phyloP scores from a whole-genome alignment of 1,139 yeast species.

The Debaryomyces psychrophilus region DNA sequence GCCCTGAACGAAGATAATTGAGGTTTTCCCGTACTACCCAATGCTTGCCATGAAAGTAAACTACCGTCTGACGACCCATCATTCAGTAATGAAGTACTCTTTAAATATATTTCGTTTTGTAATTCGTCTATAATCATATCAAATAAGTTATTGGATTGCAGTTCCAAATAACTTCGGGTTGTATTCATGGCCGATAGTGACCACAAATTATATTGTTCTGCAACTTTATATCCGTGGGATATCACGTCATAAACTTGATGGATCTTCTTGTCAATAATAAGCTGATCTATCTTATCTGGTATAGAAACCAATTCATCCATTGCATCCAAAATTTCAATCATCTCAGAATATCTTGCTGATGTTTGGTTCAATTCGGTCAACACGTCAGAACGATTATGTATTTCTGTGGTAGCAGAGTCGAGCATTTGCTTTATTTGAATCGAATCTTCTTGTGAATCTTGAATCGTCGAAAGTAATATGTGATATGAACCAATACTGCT shows the following conservation, averaged over 20 bases:
- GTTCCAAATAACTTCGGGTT: constrained; percentile 58
- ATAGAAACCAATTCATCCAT: constrained; percentile 62
- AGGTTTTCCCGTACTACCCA: constrained; percentile 32
- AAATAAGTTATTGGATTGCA: constrained; percentile 67
- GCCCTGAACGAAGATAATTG: constrained; percentile 42
- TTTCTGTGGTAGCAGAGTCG: constrained; percentile 51
- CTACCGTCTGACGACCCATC: constrained; percentile 10
- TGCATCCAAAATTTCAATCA: constrained; percentile 72
- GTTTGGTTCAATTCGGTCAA: constrained; percentile 67
- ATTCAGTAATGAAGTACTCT: constrained; percentile 24
- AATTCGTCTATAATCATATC: constrained; percentile 79
- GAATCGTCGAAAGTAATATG: constrained; percentile 55
- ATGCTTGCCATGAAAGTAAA: constrained; percentile 31
- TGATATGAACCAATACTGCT: constrained; percentile 80
- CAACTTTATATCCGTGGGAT: constrained; percentile 55
- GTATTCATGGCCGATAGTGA: constrained; percentile 61
- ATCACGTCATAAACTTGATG: constrained; percentile 69
- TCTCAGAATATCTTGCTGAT: constrained; percentile 63
- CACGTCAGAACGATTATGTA: constrained; percentile 57
- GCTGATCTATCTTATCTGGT: constrained; percentile 67
- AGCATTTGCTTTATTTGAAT: constrained; percentile 55
- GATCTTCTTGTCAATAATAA: constrained; percentile 68
- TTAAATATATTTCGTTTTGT: constrained; percentile 71
- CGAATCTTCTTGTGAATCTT: constrained; percentile 60
- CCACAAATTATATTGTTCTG: constrained; percentile 65